Conservation (phyloP, 2,329 filamentous ascomycete genomes). For the Talaromyces sp. region DNA sequence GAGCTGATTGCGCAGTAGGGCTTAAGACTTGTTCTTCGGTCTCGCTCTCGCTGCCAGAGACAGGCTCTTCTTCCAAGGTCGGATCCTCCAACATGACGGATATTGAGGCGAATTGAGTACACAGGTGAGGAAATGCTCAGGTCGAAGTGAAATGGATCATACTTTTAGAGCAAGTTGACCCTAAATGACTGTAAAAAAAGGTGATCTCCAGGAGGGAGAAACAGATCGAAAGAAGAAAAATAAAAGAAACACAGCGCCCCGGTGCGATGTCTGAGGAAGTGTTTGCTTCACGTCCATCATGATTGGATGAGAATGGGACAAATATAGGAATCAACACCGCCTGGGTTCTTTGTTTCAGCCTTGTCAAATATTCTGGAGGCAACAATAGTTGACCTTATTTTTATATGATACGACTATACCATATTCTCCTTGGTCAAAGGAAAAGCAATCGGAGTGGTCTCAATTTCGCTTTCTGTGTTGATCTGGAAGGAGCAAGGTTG, state of each 20-base stretch:
- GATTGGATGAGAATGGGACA: neutral
- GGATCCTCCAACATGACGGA: neutral
- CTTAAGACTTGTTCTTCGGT: slow-evolving; percentile 28
- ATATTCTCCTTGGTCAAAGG: neutral
- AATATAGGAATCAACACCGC: neutral
- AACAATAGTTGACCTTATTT: neutral
- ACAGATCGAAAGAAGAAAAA: neutral
- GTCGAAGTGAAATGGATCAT: neutral
- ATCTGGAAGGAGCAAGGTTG: neutral
- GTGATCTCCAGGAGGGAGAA: neutral
- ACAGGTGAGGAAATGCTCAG: neutral
- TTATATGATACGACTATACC: neutral
- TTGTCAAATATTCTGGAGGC: neutral
- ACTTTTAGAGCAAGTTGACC: neutral
- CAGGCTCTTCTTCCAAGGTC: neutral
- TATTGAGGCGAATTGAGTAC: neutral
- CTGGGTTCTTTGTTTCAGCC: neutral
- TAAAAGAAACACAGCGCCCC: neutral
- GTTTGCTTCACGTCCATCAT: neutral
- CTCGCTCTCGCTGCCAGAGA: slow-evolving; percentile 30
- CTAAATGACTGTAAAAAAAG: neutral
- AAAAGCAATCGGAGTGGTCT: neutral
- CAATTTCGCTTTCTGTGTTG: neutral
- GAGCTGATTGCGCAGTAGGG: slow-evolving; percentile 26
- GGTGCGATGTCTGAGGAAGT: neutral